Base-by-base conservation (phyloP, 176 grass and related monocot species). In the Echinochloa phyllopogon region DNA sequence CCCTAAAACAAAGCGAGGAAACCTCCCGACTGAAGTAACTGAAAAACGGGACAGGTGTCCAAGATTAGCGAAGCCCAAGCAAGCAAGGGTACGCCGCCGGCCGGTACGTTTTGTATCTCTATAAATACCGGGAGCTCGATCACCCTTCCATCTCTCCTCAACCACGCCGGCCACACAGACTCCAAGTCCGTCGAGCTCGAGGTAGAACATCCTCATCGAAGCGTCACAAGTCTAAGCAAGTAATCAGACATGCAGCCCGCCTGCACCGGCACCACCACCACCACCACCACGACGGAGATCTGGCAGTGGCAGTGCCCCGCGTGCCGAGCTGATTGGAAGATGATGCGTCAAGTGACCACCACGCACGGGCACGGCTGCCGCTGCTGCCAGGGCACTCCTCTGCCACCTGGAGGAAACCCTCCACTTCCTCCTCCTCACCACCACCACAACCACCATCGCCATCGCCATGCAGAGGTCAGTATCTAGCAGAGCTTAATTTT, bases 291-390 rank as follows among this genome's bases (percentile, higher is more conserved):
- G 44, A 77, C 56, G 56, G 77, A 80, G 77, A 39, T 65, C 17
- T 80, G 77, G 77, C 77, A 52, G 29, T 80, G 77, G 77, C 77
- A 50, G 70, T 73, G 70, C 47, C 7, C 44, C 24, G 48, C 47
- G 0, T 80, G 77, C 17, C 44, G 62, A 52, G 11, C 45, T 50
- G 60, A 48, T 15, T 80, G 60, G 18, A 80, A 80, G 77, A 52
- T 67, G 77, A 3, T 66, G 45, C 77, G 77, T 18, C 61, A 66
- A 61, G 62, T 80, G 77, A 80, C 62, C 45, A 37, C 76, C 25
- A 23, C 20, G 5, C 77, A 79, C 60, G 59, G 59, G 8, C 23
- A 48, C 58, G 75, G 40, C 55, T 27, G 75, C 57, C 40, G 25
- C 41, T 21, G 60, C 77, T 65, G 47, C 12, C 77, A 65, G 5